A percentile compares a stretch with the other conserved stretches of the same genome.
Evolutionary conservation across 306 rosid genomes (phyloP).

Genomic region (Sesbania bispinosa): DNA sequence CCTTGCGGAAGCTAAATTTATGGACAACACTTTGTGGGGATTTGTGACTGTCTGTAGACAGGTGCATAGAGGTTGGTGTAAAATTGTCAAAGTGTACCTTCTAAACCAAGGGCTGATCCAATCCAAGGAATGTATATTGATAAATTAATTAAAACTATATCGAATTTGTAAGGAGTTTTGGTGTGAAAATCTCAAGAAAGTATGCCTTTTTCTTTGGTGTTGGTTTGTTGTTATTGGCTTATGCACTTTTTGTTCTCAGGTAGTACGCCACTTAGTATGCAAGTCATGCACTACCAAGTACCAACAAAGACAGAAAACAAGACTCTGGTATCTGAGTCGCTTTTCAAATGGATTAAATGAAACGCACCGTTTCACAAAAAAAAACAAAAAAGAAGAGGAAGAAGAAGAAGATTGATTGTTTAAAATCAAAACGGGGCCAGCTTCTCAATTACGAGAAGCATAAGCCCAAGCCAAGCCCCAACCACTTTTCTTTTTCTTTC

Average conservation of each 20-base stretch:
- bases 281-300: not conserved
- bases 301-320: not conserved
- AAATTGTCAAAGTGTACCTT: constrained; percentile 2
- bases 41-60: constrained; percentile 12
- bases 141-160: not conserved
- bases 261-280: not conserved
- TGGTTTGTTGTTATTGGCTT: not conserved
- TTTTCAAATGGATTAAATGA: not conserved
- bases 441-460: no score
- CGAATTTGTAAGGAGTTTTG: not conserved
- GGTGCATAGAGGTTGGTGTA: constrained; percentile 1
- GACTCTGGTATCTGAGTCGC: not conserved
- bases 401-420: no score
- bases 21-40: constrained; percentile 29
- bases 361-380: no score
- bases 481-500: no score
- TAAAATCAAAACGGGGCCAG: no score
- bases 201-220: not conserved
- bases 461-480: no score
- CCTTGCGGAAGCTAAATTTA: constrained; percentile 37
- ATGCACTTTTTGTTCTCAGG: not conserved
- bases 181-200: not conserved
- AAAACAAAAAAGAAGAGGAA: no score
- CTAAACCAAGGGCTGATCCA: not conserved
- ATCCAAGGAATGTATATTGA: not conserved